Conservation (phyloP, 805 yeast species). For the Candida khao-thaluensis region DNA sequence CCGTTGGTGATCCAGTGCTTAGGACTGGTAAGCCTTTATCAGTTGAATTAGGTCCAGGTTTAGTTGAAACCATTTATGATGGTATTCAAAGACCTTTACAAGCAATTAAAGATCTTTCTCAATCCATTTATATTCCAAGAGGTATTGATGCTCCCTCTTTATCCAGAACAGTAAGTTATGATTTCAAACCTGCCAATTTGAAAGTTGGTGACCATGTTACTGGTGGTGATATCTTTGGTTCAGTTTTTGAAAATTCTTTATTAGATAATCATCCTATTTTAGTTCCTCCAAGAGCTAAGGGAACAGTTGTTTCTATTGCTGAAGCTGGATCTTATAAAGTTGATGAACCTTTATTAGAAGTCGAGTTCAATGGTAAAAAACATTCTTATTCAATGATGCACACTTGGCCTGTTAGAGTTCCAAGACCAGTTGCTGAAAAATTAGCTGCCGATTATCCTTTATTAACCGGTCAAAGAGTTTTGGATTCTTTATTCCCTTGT, state of each 20-base stretch:
- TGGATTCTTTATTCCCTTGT: conserved; percentile 96
- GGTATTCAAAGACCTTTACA: conserved; percentile 99
- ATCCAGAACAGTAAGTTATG: conserved; percentile 76
- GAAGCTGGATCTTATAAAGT: conserved; percentile 87
- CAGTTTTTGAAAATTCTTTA: conserved; percentile 90
- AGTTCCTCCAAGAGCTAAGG: conserved; percentile 97
- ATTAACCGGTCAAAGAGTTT: conserved; percentile 97
- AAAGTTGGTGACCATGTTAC: conserved; percentile 96
- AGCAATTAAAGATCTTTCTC: conserved; percentile 82
- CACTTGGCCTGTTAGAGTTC: conserved; percentile 99
- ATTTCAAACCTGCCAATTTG: conserved; percentile 74
- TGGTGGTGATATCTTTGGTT: conserved; percentile 97
- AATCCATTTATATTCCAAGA: conserved; percentile 96
- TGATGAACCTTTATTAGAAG: conserved; percentile 86
- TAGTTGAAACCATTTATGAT: conserved; percentile 98
- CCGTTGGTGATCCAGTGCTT: conserved; percentile 97
- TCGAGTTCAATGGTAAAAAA: conserved; percentile 89
- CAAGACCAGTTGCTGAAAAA: conserved; percentile 97
- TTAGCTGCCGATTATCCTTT: conserved; percentile 91
- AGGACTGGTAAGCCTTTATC: conserved; percentile 99
- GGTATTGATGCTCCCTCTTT: conserved; percentile 98
- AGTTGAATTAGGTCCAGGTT: conserved; percentile 98
- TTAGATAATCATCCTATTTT: conserved; percentile 90
- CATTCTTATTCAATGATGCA: conserved; percentile 90
- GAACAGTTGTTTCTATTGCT: conserved; percentile 90